Conservation (phyloP, 257 asterid species). For the Solanum chilense region DNA sequence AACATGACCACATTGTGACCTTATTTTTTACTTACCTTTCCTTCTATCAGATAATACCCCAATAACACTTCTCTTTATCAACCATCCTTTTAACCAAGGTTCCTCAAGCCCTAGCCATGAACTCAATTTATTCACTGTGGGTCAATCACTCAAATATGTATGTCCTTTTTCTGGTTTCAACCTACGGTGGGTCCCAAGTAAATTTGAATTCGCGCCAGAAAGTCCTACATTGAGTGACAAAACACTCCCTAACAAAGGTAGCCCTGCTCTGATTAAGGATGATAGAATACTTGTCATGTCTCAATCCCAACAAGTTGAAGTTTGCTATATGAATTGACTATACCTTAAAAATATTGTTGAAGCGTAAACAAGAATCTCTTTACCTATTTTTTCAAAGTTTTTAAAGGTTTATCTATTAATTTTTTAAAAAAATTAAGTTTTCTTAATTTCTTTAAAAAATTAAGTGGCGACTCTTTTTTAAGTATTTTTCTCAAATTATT, state of each 20-base stretch:
- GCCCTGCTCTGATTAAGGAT: too few relatives aligned
- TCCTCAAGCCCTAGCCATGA: neutral
- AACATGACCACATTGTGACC: neutral
- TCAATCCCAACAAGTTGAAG: neutral
- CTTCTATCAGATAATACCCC: neutral
- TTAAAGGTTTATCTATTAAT: too few relatives aligned
- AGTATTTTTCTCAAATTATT: too few relatives aligned
- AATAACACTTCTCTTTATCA: neutral
- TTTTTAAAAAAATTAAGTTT: too few relatives aligned
- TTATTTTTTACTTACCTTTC: neutral
- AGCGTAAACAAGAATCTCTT: too few relatives aligned
- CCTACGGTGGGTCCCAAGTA: neutral
- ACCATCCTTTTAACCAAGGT: neutral
- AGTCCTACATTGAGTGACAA: neutral
- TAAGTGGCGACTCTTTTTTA: too few relatives aligned
- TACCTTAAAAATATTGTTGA: too few relatives aligned
- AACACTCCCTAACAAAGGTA: neutral
- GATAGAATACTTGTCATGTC: neutral
- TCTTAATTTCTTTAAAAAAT: too few relatives aligned
- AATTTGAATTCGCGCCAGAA: neutral
- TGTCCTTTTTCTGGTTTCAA: neutral
- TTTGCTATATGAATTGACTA: neutral
- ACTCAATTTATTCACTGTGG: too few relatives aligned
- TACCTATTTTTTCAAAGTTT: too few relatives aligned
- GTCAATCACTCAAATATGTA: neutral